Conservation (phyloP, 495 filamentous ascomycete genomes). For the Penicillium paxilli region DNA sequence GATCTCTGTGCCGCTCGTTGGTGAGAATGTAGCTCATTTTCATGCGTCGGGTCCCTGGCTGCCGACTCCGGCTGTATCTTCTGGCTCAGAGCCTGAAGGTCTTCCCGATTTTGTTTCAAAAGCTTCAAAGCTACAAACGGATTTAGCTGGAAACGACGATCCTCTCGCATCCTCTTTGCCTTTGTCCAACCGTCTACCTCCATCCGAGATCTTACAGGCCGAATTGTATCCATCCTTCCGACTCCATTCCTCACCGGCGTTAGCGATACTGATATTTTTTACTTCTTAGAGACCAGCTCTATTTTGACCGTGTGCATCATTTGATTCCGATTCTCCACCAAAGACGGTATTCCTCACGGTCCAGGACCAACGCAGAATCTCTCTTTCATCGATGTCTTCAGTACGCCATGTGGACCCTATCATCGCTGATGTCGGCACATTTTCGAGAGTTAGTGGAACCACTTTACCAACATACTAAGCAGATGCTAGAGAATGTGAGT, state of each 20-base stretch:
- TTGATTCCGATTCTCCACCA: conserved; percentile 31
- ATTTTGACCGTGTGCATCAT: conserved; percentile 33
- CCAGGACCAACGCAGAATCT: conserved; percentile 5
- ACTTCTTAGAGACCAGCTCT: conserved; percentile 32
- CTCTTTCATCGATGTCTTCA: conserved; percentile 22
- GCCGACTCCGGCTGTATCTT: too few species aligned
- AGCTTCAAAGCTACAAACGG: not conserved
- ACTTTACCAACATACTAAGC: conserved; percentile 26
- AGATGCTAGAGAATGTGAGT: conserved; percentile 12
- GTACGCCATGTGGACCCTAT: conserved; percentile 36
- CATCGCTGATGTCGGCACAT: conserved; percentile 24
- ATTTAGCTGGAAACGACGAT: not conserved
- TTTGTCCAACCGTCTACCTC: not conserved
- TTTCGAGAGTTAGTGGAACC: conserved; percentile 14
- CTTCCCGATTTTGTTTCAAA: too few species aligned
- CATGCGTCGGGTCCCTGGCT: too few species aligned
- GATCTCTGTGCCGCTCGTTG: too few species aligned
- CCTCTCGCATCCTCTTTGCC: not conserved
- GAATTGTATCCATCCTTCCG: conserved; percentile 5
- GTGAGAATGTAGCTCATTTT: too few species aligned
- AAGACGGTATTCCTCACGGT: conserved; percentile 22
- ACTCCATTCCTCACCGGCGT: not conserved
- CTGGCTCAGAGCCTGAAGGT: too few species aligned
- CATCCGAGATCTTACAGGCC: not conserved
- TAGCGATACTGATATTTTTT: not conserved